Evolutionary conservation across 345 rosid genomes (phyloP), one percentile per base, ranked within the genome.

Genomic region (Arabis hirsuta): DNA sequence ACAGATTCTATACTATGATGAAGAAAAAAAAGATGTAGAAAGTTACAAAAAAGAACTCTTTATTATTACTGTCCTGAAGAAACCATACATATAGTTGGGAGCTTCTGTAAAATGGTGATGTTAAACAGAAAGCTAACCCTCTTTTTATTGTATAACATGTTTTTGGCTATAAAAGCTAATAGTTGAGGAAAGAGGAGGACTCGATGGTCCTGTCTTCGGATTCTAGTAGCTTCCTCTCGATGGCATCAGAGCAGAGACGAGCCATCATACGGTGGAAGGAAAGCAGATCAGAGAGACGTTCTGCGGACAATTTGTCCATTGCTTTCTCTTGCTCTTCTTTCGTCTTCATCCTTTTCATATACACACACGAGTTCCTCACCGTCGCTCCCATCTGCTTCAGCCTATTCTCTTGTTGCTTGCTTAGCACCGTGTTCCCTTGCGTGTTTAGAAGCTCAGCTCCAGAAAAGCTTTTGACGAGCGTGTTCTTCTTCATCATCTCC

Each of bases 371-470:
- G 81, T 88, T 84, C 69, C 90, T 85, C 69, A 88, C 90, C 4
- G 90, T 88, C 0, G 87, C 92, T 6, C 92, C 90, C 84, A 88
- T 81, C 71, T 88, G 87, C 79, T 82, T 81, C 73, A 88, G 70
- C 84, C 92, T 81, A 0, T 74, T 85, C 78, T 88, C 90, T 52
- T 88, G 87, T 54, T 84, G 83, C 69, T 78, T 61, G 73, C 88
- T 85, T 77, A 82, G 56, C 3, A 65, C 82, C 13, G 80, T 82
- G 56, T 84, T 84, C 44, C 76, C 83, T 82, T 84, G 78, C 27
- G 3, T 36, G 44, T 82, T 82, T 3, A 80, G 74, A 74, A 82
- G 78, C 56, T 81, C 84, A 10, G 87, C 77, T 26, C 77, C 79
- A 0, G 84, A 83, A 72, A 85, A 84, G 73, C 90, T 85, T 73